Conservation (phyloP, 23 red algal genomes). For the Chondrus crispus region DNA sequence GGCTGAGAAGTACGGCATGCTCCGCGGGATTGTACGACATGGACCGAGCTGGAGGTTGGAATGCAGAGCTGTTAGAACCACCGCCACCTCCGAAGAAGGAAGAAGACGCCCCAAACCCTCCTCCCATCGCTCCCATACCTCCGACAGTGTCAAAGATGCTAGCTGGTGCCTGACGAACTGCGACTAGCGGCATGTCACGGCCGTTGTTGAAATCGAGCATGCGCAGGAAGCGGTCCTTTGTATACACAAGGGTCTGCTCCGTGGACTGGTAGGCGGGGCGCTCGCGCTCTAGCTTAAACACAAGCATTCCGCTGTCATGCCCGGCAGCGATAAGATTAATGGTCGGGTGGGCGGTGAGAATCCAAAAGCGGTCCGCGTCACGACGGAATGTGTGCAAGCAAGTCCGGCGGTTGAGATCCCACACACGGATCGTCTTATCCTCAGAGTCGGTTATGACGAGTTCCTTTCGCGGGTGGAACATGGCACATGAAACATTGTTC, state of each 20-base stretch:
- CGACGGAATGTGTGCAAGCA: conserved; percentile 91
- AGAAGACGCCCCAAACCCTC: conserved; percentile 23
- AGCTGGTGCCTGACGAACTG: conserved; percentile 62
- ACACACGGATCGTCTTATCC: conserved; percentile 98
- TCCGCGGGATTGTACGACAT: conserved; percentile 87
- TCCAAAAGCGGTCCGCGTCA: conserved; percentile 97
- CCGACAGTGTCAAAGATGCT: conserved; percentile 77
- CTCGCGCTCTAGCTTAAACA: conserved; percentile 97
- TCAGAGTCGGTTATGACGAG: conserved; percentile 91
- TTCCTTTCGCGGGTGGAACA: conserved; percentile 95
- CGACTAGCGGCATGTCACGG: conserved; percentile 83
- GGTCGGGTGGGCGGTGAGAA: conserved; percentile 91
- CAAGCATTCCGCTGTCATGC: conserved; percentile 93
- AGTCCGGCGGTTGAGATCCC: conserved; percentile 91
- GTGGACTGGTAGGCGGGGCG: conserved; percentile 82
- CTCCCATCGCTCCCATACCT: conserved; percentile 22
- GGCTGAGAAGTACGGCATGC: conserved; percentile 80
- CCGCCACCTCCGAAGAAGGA: background rate
- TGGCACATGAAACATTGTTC: conserved; percentile 98
- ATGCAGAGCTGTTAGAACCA: background rate
- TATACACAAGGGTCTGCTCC: conserved; percentile 69
- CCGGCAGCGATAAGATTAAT: conserved; percentile 91
- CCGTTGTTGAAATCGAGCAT: conserved; percentile 92
- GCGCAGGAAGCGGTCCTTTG: conserved; percentile 87
- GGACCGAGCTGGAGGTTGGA: conserved; percentile 64